Conservation (phyloP, 257 asterid genomes). For the Vinca minor region DNA sequence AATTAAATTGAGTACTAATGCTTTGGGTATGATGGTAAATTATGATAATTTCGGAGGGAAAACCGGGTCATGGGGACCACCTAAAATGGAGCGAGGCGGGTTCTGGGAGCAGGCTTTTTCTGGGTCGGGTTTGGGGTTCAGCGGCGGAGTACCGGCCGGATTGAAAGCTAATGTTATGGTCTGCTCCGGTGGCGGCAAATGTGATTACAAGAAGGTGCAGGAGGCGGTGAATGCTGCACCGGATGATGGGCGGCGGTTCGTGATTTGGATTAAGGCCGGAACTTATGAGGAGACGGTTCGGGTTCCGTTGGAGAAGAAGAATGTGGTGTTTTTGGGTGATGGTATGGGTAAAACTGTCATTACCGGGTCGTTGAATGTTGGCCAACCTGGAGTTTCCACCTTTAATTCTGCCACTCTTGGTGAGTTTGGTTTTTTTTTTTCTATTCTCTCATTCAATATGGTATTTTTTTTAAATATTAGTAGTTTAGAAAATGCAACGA, state of each 20-base stretch:
- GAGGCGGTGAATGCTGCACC: conserved; percentile 44
- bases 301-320: conserved; percentile 26
- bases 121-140: conserved; percentile 8
- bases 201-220: conserved; percentile 27
- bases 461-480: too few species aligned
- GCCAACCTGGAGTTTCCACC: conserved; percentile 30
- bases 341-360: conserved; percentile 49
- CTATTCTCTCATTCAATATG: too few species aligned
- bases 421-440: conserved; percentile 1
- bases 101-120: conserved; percentile 31
- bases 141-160: conserved; percentile 24
- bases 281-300: conserved; percentile 24
- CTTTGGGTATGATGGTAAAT: conserved; percentile 42
- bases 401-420: conserved; percentile 34
- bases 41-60: conserved; percentile 25
- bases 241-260: conserved; percentile 17
- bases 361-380: conserved; percentile 36
- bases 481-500: too few species aligned
- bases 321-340: conserved; percentile 38
- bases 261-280: conserved; percentile 27
- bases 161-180: conserved; percentile 31
- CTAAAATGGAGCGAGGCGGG: conserved; percentile 33
- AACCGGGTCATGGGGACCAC: conserved; percentile 24
- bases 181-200: conserved; percentile 25
- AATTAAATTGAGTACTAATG: conserved; percentile 25